Base-by-base conservation (phyloP, 2,329 filamentous ascomycete genomes). In the Fusarium bactridioides region DNA sequence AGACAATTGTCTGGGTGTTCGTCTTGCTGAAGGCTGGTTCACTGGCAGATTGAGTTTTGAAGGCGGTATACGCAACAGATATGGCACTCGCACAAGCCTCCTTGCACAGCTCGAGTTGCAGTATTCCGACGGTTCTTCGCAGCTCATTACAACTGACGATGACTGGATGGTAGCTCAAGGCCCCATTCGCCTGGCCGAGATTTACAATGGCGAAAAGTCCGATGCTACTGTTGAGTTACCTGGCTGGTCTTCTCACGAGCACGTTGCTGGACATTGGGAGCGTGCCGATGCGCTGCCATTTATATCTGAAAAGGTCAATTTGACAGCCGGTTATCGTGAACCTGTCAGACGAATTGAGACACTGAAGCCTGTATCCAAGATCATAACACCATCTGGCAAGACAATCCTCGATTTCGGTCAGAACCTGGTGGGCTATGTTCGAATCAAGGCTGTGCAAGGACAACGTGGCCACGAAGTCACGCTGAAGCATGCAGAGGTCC, bases 141-240 rank as follows among this genome's bases (percentile, higher is more conserved):
- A 78, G 3, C 72, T 69, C 1, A 56, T 85, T 7, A 57, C 74
- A 0, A 83, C 83, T 4, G 83, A 86, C 25, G 73, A 80, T 0
- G 78, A 75, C 0, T 87, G 85, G 85, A 76, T 75, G 13, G 79
- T 78, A 12, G 74, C 67, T 7, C 73, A 74, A 6, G 80, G 83
- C 0, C 78, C 83, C 2, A 78, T 84, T 2, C 58, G 80, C 1
- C 71, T 70, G 2, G 80, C 80, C 3, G 84, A 86, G 29, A 81
- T 89, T 5, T 89, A 88, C 63, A 81, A 89, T 67, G 88, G 88
- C 21, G 87, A 90, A 61, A 72, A 80, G 0, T 89, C 86, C 64
- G 85, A 89, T 70, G 78, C 81, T 1, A 76, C 76, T 2, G 77
- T 78, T 5, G 71, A 78, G 8, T 45, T 76, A 7, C 44, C 50